Evolutionary conservation across 2,329 filamentous ascomycete species (phyloP), one percentile per base, ranked within the genome.

Genomic region (Paecilomyces dactylethromorphus): DNA sequence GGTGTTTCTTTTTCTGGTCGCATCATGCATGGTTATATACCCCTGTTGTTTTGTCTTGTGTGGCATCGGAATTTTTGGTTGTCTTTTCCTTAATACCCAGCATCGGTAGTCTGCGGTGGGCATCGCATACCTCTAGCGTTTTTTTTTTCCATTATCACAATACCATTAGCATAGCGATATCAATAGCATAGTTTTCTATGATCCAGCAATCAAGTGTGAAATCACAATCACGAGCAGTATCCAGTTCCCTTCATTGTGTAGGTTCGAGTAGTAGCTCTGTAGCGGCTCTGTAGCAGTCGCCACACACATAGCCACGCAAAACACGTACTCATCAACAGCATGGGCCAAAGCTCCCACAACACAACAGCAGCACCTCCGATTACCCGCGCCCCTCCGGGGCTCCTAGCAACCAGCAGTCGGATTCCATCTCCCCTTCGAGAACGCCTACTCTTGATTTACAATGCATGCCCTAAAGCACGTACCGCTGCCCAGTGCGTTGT

Each of bases 191-290:
- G n/a, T 8, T 45, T 35, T 18, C 22, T 52, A 29, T 22, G 10
- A 52, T 29, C 49, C 50, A 52, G 18, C 21, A 52, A 24, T 29
- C 50, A n/a, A 52, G n/a, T 72, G 22, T 21, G 8, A n/a, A 52
- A 15, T 10, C 6, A 45, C 21, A 26, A 22, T 29, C 21, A 21
- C 22, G 18, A 15, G 7, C 35, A 45, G n/a, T n/a, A 45, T 18
- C 15, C 15, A n/a, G 24, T 29, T 45, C n/a, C 13, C 39, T 45
- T 45, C 15, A 39, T 7, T 45, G 15, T 6, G 39, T 45, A 18
- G 3, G 18, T 18, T 7, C n/a, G 5, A n/a, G 13, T 15, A 39
- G 13, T n/a, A 45, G 15, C 21, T 3, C 15, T 18, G 15, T 45
- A 45, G 39, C 35, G n/a, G 35, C 18, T 18, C 5, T 15, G 10